Evolutionary conservation across 2,329 filamentous ascomycete genomes (phyloP).

Genomic region (Fusarium haematococcum): DNA sequence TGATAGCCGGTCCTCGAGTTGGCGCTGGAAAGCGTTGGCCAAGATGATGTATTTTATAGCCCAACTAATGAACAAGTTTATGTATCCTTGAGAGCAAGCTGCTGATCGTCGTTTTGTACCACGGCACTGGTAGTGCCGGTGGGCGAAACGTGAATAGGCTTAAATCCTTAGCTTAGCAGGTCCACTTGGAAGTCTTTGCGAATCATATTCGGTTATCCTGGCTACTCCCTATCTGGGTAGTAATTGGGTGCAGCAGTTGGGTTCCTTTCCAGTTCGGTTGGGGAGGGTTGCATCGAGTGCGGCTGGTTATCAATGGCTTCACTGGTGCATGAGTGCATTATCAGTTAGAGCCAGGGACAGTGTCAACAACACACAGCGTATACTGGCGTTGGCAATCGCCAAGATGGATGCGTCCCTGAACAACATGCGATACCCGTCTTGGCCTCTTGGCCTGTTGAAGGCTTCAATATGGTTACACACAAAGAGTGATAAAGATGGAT

Average conservation of each 20-base stretch:
- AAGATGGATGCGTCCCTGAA: background rate
- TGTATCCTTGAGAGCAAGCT: background rate
- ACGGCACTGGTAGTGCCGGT: background rate
- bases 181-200: background rate
- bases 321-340: background rate
- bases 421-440: background rate
- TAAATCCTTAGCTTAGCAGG: background rate
- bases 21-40: conserved; percentile 2
- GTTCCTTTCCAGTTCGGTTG: background rate
- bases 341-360: background rate
- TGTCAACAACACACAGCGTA: background rate
- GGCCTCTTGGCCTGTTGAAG: background rate
- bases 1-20: background rate
- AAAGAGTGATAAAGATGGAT: background rate
- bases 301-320: background rate
- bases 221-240: background rate
- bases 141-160: background rate
- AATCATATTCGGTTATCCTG: background rate
- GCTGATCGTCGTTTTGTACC: background rate
- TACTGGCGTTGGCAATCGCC: background rate
- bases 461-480: background rate
- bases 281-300: background rate
- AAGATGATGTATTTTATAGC: conserved; percentile 22
- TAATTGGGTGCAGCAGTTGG: background rate
- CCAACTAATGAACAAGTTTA: conserved; percentile 13